phyloP scores from a whole-genome alignment of 208 protist species.

The Leishmania tropica region DNA sequence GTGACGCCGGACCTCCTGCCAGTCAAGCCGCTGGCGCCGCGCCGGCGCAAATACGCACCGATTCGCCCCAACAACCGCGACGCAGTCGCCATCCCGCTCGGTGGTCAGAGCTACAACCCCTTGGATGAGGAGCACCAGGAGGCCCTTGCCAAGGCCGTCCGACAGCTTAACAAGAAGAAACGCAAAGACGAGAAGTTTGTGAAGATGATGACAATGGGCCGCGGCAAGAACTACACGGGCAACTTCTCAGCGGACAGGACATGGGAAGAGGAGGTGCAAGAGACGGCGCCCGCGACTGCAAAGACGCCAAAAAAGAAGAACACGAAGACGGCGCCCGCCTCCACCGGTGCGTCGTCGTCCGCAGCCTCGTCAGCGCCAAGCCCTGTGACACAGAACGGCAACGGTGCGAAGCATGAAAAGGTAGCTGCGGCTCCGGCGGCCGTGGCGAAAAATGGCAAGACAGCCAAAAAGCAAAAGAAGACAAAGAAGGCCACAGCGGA shows the following conservation, averaged over 20 bases:
- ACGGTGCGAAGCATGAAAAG: neutral
- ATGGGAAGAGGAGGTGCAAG: constrained; percentile 82
- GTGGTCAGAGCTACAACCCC: constrained; percentile 90
- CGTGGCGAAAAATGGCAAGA: constrained; percentile 5
- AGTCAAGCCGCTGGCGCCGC: constrained; percentile 51
- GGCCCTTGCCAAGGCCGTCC: constrained; percentile 62
- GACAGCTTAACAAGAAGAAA: constrained; percentile 67
- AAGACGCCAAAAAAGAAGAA: constrained; percentile 26
- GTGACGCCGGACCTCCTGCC: constrained; percentile 70
- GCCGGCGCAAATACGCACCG: constrained; percentile 76
- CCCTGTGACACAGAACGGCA: neutral
- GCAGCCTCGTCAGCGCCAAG: neutral
- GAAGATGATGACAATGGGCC: constrained; percentile 62
- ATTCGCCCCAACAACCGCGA: constrained; percentile 82
- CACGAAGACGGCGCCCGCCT: neutral
- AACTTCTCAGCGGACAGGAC: constrained; percentile 76
- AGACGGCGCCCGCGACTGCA: constrained; percentile 13
- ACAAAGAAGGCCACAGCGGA: constrained; percentile 31
- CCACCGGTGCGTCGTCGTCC: neutral
- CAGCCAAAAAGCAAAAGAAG: constrained; percentile 32
- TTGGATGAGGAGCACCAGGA: constrained; percentile 74
- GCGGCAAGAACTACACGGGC: constrained; percentile 44
- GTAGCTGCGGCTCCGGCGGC: neutral
- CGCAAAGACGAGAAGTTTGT: constrained; percentile 75
- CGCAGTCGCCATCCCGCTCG: constrained; percentile 70